These are phyloP conservation scores for Mentha longifolia DNA, from an alignment of 257 asterid genomes.

Conservation along the genomic window DNA sequence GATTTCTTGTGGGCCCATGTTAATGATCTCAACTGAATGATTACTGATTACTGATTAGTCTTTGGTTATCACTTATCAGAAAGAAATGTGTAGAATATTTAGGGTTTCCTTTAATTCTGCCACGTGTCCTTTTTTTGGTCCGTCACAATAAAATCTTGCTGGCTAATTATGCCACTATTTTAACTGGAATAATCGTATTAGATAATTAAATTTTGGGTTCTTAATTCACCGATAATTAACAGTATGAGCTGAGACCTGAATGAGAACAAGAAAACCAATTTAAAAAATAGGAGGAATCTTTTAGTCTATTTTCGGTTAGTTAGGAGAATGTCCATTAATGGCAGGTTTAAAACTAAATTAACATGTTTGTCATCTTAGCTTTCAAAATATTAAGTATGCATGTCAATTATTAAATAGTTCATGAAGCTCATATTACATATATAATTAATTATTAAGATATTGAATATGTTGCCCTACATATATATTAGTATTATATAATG, in stretches of 20 bases:
- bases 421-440: background rate
- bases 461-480: background rate
- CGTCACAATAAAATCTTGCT: constrained; percentile 16
- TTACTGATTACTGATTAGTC: constrained; percentile 41
- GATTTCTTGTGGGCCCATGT: constrained; percentile 52
- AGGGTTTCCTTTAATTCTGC: constrained; percentile 21
- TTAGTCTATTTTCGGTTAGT: background rate
- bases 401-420: background rate
- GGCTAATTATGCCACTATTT: background rate
- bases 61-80: constrained; percentile 28
- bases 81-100: constrained; percentile 38
- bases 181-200: background rate
- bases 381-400: background rate
- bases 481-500: background rate
- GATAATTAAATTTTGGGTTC: background rate
- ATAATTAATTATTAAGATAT: background rate
- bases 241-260: background rate
- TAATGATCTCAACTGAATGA: constrained; percentile 53
- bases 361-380: background rate
- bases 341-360: background rate
- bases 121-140: constrained; percentile 30
- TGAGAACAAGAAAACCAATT: too few species aligned
- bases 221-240: too few species aligned
- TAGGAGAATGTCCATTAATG: background rate
- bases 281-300: background rate